Evolutionary conservation across 371 early-diverging fungal species (phyloP).

Genomic region (Parasitella parasitica): DNA sequence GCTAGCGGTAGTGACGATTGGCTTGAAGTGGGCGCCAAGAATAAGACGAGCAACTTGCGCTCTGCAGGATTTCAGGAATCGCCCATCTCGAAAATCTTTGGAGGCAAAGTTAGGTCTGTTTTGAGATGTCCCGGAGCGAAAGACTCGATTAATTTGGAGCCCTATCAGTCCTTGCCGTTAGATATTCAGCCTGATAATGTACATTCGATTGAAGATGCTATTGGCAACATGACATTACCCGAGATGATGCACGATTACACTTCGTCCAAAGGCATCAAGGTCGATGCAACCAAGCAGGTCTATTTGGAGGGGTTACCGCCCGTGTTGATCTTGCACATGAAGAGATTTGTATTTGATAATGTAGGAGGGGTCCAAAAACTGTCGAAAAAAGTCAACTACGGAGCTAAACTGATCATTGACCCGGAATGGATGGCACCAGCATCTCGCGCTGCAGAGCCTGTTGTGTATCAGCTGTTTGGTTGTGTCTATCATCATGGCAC

Average conservation of each 20-base stretch:
- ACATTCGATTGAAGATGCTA: constrained; percentile 82
- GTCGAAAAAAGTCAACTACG: constrained; percentile 80
- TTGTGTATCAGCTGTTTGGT: constrained; percentile 62
- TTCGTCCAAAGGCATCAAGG: constrained; percentile 51
- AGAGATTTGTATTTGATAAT: constrained; percentile 87
- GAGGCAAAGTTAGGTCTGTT: constrained; percentile 80
- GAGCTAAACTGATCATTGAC: constrained; percentile 62
- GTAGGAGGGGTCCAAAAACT: constrained; percentile 84
- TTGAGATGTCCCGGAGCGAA: constrained; percentile 75
- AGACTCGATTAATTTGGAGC: constrained; percentile 84
- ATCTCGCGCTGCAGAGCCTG: constrained; percentile 35
- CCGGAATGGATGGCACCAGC: constrained; percentile 67
- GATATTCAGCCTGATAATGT: constrained; percentile 86
- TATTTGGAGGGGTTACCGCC: constrained; percentile 86
- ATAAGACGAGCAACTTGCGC: constrained; percentile 60
- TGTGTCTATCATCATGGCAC: constrained; percentile 94
- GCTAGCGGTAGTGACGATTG: constrained; percentile 66
- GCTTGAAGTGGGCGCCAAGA: constrained; percentile 90
- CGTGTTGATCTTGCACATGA: constrained; percentile 91
- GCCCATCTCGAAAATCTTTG: constrained; percentile 87
- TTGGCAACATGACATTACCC: constrained; percentile 71
- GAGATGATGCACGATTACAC: constrained; percentile 71
- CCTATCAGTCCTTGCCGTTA: constrained; percentile 85
- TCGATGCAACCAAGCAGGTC: constrained; percentile 84
- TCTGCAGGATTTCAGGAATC: constrained; percentile 64